These are phyloP conservation scores for Celoporthe dispersa DNA, from an alignment of 2,329 filamentous ascomycete genomes.

Conservation along the genomic window DNA sequence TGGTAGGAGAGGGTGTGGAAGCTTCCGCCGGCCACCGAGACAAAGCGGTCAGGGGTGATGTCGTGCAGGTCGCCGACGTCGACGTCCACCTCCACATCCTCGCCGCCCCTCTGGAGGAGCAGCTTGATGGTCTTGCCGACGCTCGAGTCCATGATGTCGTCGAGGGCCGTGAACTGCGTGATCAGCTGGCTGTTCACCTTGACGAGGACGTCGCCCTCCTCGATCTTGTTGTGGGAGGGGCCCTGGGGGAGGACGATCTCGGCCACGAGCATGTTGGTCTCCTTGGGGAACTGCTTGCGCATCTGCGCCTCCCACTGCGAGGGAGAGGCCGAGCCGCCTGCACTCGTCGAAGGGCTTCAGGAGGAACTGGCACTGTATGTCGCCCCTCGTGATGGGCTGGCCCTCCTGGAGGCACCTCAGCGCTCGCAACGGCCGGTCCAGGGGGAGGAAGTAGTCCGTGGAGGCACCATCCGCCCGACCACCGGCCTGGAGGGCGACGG, in stretches of 20 bases:
- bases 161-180: slow-evolving; percentile 88
- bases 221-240: slow-evolving; percentile 82
- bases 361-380: slow-evolving; percentile 97
- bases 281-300: slow-evolving; percentile 82
- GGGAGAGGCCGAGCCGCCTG: slow-evolving; percentile 80
- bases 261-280: slow-evolving; percentile 95
- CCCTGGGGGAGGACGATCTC: slow-evolving; percentile 93
- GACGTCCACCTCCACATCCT: slow-evolving; percentile 84
- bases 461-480: slow-evolving; percentile 93
- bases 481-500: slow-evolving; percentile 91
- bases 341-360: slow-evolving; percentile 98
- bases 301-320: slow-evolving; percentile 86
- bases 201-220: slow-evolving; percentile 92
- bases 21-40: slow-evolving; percentile 89
- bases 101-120: slow-evolving; percentile 84
- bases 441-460: slow-evolving; percentile 94
- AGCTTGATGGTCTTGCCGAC: slow-evolving; percentile 80
- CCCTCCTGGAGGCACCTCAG: slow-evolving; percentile 82
- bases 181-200: slow-evolving; percentile 93
- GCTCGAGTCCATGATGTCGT: slow-evolving; percentile 87
- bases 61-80: slow-evolving; percentile 86
- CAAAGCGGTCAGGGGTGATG: slow-evolving; percentile 95
- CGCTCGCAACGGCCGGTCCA: slow-evolving; percentile 87
- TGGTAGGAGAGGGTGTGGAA: slow-evolving; percentile 98
- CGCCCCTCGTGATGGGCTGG: slow-evolving; percentile 80